These are phyloP conservation scores for Suhomyces maxii DNA, from an alignment of 1,139 yeast species.

Conservation along the genomic window DNA sequence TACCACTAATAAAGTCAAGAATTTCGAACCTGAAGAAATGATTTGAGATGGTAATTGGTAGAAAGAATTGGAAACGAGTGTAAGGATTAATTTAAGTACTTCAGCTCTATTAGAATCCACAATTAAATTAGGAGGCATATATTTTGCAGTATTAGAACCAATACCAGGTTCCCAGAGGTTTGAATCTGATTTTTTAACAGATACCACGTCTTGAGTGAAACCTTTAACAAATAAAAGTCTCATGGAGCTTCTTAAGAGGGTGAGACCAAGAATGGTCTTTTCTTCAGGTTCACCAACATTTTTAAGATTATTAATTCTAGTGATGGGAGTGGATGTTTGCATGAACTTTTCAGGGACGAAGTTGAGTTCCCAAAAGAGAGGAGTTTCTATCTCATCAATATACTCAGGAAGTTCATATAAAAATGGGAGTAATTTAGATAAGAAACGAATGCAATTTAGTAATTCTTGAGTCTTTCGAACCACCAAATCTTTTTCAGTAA, in stretches of 20 bases:
- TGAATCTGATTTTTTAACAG: conserved; percentile 12
- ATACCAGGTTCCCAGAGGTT: conserved; percentile 77
- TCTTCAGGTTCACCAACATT: conserved; percentile 4
- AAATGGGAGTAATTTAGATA: conserved; percentile 69
- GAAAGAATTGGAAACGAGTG: conserved; percentile 64
- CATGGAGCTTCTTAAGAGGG: conserved; percentile 1
- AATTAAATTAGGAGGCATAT: conserved; percentile 47
- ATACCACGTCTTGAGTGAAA: conserved; percentile 47
- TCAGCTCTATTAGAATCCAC: conserved; percentile 70
- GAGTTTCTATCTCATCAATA: conserved; percentile 35
- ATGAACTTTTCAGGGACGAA: conserved; percentile 28
- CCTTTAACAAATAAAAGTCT: conserved; percentile 56
- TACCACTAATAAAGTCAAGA: conserved; percentile 58
- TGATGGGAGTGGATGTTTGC: not conserved
- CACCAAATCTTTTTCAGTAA: conserved; percentile 2
- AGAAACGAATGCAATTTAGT: conserved; percentile 62
- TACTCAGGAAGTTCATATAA: conserved; percentile 54
- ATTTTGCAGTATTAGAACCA: conserved; percentile 45
- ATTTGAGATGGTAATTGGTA: conserved; percentile 50
- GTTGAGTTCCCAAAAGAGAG: conserved; percentile 33
- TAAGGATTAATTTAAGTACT: conserved; percentile 58
- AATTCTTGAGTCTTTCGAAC: conserved; percentile 15
- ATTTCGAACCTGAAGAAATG: conserved; percentile 55
- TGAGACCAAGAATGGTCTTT: conserved; percentile 28
- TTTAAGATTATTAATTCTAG: conserved; percentile 1